A percentile compares a stretch with the other conserved stretches of the same genome.
phyloP scores from a whole-genome alignment of 495 filamentous ascomycete species.

The Neurospora tetraspora region DNA sequence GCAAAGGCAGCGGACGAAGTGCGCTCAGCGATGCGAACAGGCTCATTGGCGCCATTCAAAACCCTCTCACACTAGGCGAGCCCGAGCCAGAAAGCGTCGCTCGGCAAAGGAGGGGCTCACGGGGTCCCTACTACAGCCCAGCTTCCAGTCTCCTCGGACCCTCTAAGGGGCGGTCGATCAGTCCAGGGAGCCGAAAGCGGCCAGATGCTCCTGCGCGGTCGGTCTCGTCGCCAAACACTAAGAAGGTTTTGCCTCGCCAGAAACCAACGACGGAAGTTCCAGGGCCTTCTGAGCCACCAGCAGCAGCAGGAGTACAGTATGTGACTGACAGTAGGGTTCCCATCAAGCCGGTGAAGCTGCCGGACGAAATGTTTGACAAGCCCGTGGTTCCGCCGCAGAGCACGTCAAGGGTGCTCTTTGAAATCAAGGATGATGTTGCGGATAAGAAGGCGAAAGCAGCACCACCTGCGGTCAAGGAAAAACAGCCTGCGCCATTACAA shows the following conservation, averaged over 20 bases:
- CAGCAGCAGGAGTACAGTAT: constrained; percentile 15
- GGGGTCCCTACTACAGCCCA: constrained; percentile 6
- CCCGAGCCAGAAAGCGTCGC: constrained; percentile 19
- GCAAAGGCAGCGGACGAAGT: constrained; percentile 43
- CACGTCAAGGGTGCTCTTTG: constrained; percentile 25
- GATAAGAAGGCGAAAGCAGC: background rate
- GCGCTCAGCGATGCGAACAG: constrained; percentile 60
- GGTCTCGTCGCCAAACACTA: constrained; percentile 3
- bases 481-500: background rate
- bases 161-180: constrained; percentile 13
- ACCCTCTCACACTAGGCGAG: constrained; percentile 40
- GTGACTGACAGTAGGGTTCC: constrained; percentile 27
- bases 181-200: constrained; percentile 10
- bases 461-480: background rate
- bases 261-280: background rate
- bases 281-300: background rate
- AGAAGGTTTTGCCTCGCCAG: background rate
- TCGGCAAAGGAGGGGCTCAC: constrained; percentile 7
- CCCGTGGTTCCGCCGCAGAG: constrained; percentile 6
- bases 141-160: constrained; percentile 8
- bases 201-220: constrained; percentile 2
- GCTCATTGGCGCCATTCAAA: constrained; percentile 66
- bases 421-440: constrained; percentile 13
- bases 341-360: constrained; percentile 29
- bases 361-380: constrained; percentile 25